Evolutionary conservation across 169 alveolate genomes (phyloP).

Genomic region (Cryptosporidium viatorum): DNA sequence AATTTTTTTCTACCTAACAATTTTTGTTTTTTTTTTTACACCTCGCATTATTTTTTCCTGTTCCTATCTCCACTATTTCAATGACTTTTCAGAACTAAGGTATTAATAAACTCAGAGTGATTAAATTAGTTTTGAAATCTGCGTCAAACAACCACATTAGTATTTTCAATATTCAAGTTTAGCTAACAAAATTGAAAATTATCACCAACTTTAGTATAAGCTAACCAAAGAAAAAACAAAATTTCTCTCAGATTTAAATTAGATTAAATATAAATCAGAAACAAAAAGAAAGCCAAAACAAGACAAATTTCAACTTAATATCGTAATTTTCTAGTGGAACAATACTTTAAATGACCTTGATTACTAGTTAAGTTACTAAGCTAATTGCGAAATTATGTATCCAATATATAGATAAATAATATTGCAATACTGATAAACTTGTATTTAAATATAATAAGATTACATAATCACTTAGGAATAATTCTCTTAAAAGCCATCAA

Average conservation of each 20-base stretch:
- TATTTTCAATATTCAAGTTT: too few species aligned
- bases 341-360: neutral
- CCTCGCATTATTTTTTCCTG: neutral
- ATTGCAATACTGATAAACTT: neutral
- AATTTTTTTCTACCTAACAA: too few species aligned
- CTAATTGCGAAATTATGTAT: neutral
- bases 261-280: too few species aligned
- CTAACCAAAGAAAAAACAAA: neutral
- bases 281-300: neutral
- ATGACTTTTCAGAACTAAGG: too few species aligned
- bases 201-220: too few species aligned
- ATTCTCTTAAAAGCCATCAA: conserved; percentile 75
- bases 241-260: too few species aligned
- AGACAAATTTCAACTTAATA: neutral
- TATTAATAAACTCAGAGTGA: neutral
- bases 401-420: neutral
- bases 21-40: too few species aligned
- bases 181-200: too few species aligned
- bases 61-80: neutral
- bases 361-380: neutral
- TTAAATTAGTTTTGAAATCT: too few species aligned
- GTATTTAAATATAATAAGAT: too few species aligned
- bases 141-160: too few species aligned
- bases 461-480: conserved; percentile 31
- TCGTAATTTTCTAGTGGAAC: neutral